Base-by-base conservation (phyloP, 192 early-diverging fungal species). In the Allomyces macrogynus region DNA sequence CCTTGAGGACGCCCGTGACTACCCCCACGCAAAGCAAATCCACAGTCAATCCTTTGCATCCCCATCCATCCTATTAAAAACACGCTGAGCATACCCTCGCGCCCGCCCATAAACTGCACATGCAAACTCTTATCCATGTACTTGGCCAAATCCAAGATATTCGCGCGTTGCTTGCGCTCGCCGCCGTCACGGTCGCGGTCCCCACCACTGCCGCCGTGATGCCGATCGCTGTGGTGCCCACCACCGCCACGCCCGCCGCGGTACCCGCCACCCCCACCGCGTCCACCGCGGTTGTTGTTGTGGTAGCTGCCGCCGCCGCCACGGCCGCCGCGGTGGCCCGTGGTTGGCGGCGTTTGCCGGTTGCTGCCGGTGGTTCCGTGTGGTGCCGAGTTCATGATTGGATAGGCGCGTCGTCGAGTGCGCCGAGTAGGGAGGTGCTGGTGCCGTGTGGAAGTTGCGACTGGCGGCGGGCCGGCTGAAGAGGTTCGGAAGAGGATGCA, bases 1-100 rank as follows among this genome's bases (percentile, higher is more conserved):
- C 93, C 76, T 94, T 93, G 60, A 98, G 76, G 16, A 81, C 80
- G 43, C 95, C 93, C 20, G 84, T 81, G 40, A 96, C 95, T 96
- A 73, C 23, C 54, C 20, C 16, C 22, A 61, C 10, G 14, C 44
- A 18, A 57, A 57, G 42, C 64, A 1, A 63, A 32, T 1, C 14
- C 40, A 23, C 61, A 18, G 24, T 16, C n/a, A 32, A 5, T 10
- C 11, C 4, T 32, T 1, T 0, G 26, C 10, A 14, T 25, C 65
- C 62, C 4, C 57, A 2, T 26, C n/a, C 14, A 16, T 9, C 24
- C 25, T 8, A 24, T 1, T 54, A 32, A 27, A 61, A 3, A 25
- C 62, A 40, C 0, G 16, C 1, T 9, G 22, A 64, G 22, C 22
- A 61, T 75, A 93, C 92, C 92, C 86, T 98, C 90, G 60, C 93